phyloP scores from a whole-genome alignment of 2,329 filamentous ascomycete genomes.

The Colletotrichum cereale region DNA sequence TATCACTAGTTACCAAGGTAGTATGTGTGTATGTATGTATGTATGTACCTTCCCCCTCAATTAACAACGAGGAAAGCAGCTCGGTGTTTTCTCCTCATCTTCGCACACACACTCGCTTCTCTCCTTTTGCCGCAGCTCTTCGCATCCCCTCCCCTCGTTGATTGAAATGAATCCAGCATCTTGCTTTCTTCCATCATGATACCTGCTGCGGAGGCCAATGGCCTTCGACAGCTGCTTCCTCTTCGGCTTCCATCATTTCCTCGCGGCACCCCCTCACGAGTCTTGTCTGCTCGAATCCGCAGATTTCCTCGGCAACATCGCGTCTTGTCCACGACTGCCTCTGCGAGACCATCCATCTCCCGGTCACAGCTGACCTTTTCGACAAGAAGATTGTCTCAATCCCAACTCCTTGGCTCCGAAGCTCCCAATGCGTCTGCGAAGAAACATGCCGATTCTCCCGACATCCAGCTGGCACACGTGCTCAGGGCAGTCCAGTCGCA shows the following conservation, averaged over 20 bases:
- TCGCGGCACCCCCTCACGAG: conserved; percentile 45
- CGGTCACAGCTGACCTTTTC: background rate
- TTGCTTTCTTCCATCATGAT: conserved; percentile 26
- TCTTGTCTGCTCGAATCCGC: conserved; percentile 44
- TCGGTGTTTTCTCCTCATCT: background rate
- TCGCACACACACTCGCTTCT: background rate
- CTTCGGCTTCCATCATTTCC: conserved; percentile 42
- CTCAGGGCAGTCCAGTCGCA: conserved; percentile 50
- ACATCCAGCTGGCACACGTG: conserved; percentile 35
- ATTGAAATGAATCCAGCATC: conserved; percentile 14
- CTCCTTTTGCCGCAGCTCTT: background rate
- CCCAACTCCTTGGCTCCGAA: background rate
- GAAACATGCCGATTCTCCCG: background rate
- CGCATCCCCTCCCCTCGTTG: background rate
- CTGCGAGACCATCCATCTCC: background rate
- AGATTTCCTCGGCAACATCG: conserved; percentile 37
- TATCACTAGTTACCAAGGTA: too few relatives aligned
- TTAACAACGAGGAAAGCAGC: background rate
- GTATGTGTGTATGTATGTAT: too few relatives aligned
- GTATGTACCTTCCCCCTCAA: background rate
- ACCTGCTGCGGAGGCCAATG: conserved; percentile 42
- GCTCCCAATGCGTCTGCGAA: background rate
- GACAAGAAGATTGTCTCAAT: background rate
- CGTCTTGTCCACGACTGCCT: background rate
- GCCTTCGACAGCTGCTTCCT: conserved; percentile 43